A percentile compares a stretch with the other conserved stretches of the same genome.
phyloP scores from a whole-genome alignment of 176 grass and related monocot genomes.

The Alloteropsis semialata region DNA sequence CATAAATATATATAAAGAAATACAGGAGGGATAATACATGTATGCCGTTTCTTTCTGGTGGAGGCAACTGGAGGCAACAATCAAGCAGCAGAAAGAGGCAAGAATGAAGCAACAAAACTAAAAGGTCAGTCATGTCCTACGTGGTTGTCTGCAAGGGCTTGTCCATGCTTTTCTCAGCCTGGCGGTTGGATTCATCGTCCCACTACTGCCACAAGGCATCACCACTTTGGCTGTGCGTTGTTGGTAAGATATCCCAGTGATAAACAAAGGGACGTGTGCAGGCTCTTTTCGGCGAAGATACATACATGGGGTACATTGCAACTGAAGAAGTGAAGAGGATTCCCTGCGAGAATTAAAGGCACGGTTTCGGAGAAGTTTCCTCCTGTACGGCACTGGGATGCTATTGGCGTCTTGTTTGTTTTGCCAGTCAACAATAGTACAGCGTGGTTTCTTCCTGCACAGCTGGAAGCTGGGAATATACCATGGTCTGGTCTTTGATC shows the following conservation, averaged over 20 bases:
- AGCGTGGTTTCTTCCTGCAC: neutral
- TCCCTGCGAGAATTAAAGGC: neutral
- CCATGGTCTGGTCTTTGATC: neutral
- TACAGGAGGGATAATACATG: no score
- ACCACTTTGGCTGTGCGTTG: neutral
- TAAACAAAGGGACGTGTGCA: neutral
- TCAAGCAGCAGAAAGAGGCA: neutral
- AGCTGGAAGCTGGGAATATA: neutral
- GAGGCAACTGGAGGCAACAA: neutral
- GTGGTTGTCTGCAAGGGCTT: neutral
- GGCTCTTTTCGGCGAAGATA: neutral
- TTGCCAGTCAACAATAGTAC: neutral
- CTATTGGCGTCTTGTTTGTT: neutral
- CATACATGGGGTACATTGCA: neutral
- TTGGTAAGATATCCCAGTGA: neutral
- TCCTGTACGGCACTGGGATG: neutral
- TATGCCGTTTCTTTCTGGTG: neutral
- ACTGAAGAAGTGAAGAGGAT: neutral
- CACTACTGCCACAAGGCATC: neutral
- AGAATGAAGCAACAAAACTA: neutral
- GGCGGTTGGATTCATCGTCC: constrained; percentile 14
- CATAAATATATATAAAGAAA: neutral
- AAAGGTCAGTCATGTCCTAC: constrained; percentile 2
- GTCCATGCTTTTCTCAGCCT: neutral
- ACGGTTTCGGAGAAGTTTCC: neutral